phyloP scores from a whole-genome alignment of 306 rosid species.

The Dalbergia oliveri region DNA sequence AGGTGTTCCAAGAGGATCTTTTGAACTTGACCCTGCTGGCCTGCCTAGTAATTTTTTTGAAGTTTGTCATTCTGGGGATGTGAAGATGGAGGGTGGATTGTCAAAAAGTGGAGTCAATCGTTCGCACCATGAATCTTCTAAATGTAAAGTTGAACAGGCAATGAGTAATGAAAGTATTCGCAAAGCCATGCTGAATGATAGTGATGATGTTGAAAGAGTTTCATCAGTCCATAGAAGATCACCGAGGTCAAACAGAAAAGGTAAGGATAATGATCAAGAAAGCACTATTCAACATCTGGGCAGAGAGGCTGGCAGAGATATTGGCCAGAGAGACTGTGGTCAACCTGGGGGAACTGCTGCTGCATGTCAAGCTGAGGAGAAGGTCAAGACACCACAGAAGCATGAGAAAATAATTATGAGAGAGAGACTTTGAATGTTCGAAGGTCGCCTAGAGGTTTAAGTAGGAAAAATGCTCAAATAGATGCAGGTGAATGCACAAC shows the following conservation, averaged over 20 bases:
- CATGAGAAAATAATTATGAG: conserved; percentile 46
- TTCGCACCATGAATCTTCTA: conserved; percentile 33
- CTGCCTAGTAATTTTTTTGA: conserved; percentile 60
- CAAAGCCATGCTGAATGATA: conserved; percentile 40
- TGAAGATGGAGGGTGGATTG: conserved; percentile 46
- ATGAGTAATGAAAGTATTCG: conserved; percentile 38
- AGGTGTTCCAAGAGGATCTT: conserved; percentile 80
- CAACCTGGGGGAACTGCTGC: conserved; percentile 43
- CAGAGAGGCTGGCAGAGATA: conserved; percentile 42
- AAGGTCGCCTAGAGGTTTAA: conserved; percentile 73
- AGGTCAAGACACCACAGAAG: conserved; percentile 56
- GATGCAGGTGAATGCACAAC: conserved; percentile 43
- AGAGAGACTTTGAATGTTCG: conserved; percentile 43
- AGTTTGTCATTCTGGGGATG: conserved; percentile 37
- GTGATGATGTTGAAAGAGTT: conserved; percentile 43
- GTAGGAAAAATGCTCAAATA: conserved; percentile 53
- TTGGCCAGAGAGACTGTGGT: conserved; percentile 27
- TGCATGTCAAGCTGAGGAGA: conserved; percentile 48
- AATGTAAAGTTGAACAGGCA: conserved; percentile 48
- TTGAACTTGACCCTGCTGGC: conserved; percentile 89
- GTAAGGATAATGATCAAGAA: conserved; percentile 38
- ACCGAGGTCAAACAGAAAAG: conserved; percentile 48
- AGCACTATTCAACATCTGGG: conserved; percentile 36
- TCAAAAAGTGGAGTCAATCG: conserved; percentile 40
- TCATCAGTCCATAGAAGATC: conserved; percentile 54